phyloP scores from a whole-genome alignment of 2,329 filamentous ascomycete genomes.

The Fusarium algeriense region DNA sequence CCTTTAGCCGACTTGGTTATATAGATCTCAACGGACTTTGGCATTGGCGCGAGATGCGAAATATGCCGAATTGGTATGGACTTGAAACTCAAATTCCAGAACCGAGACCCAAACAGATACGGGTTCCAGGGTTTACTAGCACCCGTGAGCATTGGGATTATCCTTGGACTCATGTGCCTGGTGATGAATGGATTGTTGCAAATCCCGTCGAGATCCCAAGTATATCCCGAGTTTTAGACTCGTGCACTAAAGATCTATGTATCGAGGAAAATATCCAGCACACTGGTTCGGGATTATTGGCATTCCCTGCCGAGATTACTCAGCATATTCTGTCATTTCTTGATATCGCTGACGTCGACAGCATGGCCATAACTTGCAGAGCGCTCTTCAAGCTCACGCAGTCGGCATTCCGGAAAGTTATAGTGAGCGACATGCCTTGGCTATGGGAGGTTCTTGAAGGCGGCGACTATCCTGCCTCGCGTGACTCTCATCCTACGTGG shows the following conservation, averaged over 20 bases:
- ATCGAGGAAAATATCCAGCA: accelerated
- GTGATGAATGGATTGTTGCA: conserved; percentile 4
- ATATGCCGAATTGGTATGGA: neutral
- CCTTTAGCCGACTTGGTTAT: accelerated
- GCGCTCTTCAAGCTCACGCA: neutral
- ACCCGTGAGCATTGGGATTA: neutral
- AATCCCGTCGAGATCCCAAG: neutral
- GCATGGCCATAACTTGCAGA: neutral
- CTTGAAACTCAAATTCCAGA: neutral
- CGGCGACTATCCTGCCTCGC: neutral
- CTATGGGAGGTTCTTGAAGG: neutral
- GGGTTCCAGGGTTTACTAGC: neutral
- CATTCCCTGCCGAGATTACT: neutral
- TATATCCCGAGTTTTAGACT: accelerated
- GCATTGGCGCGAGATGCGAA: conserved; percentile 8
- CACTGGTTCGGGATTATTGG: neutral
- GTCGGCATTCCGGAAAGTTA: accelerated
- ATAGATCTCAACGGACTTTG: conserved; percentile 3
- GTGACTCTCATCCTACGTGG: neutral
- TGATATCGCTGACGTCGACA: accelerated
- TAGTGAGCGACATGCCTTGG: neutral
- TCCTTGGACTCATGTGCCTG: neutral
- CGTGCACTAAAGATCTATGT: accelerated
- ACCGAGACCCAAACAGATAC: neutral
- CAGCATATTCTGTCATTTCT: neutral